Base-by-base conservation (phyloP, 2,329 filamentous ascomycete genomes). In the Monosporascus cannonballus region DNA sequence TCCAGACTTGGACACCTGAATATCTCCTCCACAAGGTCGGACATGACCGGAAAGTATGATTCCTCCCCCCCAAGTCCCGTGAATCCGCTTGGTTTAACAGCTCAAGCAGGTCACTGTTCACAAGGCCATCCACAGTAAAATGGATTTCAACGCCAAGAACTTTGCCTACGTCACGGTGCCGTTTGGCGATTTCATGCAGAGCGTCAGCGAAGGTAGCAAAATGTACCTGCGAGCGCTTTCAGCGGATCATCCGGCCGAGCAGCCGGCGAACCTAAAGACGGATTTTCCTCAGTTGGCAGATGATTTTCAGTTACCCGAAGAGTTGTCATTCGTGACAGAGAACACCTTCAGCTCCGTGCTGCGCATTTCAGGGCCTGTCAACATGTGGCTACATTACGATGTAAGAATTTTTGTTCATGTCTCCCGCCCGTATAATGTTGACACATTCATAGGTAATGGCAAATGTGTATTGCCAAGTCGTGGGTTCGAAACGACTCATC, bases 351-450 rank as follows among this genome's bases (percentile, higher is more conserved):
- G 87, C 66, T 92, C 89, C 3, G 85, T 91, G 0, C 71, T 96
- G 24, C 80, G 90, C 20, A 84, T 96, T 54, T 93, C 88, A 4
- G 89, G 89, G 1, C 82, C 82, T 2, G 87, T 93, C 11, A 87
- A 85, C 41, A 89, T 96, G 81, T 96, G 92, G 91, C 76, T 96
- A 34, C 90, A 95, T 69, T 95, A 94, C 72, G 89, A 95, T 70
- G 85, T 87, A 67, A 70, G 76, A 69, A 25, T 9, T 8, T 18
- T 17, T 18, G 15, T 48, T 41, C 50, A 11, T 37, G 20, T 48
- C 9, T 8, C 11, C 6, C 47, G 46, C n/a, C 22, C 25, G 14
- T 30, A 47, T 20, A 30, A 49, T 17, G 50, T 36, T 53, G 41
- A 58, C 47, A 20, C 24, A 39, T 37, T 14, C 27, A 4, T 20